These are phyloP conservation scores for Candolleomyces efflorescens DNA, from an alignment of 768 basidiomycete species.

Conservation along the genomic window DNA sequence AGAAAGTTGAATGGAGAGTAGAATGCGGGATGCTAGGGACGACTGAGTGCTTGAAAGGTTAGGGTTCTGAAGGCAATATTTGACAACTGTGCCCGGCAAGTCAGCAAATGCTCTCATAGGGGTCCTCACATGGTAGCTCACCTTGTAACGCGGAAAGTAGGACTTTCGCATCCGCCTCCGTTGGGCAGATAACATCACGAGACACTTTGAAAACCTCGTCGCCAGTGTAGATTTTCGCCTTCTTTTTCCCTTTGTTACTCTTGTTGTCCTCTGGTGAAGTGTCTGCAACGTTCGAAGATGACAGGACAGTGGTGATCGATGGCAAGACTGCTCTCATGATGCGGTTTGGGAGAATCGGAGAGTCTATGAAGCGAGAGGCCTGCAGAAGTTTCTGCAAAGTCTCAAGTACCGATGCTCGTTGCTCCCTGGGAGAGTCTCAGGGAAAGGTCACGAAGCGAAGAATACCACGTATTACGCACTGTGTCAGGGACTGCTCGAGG, in stretches of 20 bases:
- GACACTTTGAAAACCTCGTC: constrained; percentile 63
- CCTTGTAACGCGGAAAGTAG: constrained; percentile 56
- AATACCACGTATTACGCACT: constrained; percentile 34
- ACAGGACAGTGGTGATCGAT: constrained; percentile 44
- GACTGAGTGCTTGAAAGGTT: constrained; percentile 49
- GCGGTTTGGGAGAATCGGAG: constrained; percentile 46
- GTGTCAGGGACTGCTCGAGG: constrained; percentile 49
- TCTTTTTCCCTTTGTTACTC: constrained; percentile 60
- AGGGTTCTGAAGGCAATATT: constrained; percentile 42
- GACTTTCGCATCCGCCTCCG: constrained; percentile 45
- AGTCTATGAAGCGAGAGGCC: constrained; percentile 41
- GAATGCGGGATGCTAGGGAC: constrained; percentile 55
- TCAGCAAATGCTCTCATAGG: not conserved
- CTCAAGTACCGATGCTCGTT: constrained; percentile 41
- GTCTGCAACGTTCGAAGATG: constrained; percentile 28
- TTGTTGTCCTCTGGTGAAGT: constrained; percentile 17
- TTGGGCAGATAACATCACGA: constrained; percentile 44
- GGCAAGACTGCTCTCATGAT: constrained; percentile 52
- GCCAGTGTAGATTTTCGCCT: constrained; percentile 66
- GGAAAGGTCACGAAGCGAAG: not conserved
- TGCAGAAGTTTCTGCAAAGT: constrained; percentile 40
- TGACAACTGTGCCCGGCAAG: constrained; percentile 39
- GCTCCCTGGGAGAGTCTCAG: constrained; percentile 22
- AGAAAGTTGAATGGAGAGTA: constrained; percentile 53
- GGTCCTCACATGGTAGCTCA: constrained; percentile 24